A percentile compares a stretch with the other conserved stretches of the same genome.
phyloP scores from a whole-genome alignment of 768 basidiomycete species.

The Russula ochroleuca region DNA sequence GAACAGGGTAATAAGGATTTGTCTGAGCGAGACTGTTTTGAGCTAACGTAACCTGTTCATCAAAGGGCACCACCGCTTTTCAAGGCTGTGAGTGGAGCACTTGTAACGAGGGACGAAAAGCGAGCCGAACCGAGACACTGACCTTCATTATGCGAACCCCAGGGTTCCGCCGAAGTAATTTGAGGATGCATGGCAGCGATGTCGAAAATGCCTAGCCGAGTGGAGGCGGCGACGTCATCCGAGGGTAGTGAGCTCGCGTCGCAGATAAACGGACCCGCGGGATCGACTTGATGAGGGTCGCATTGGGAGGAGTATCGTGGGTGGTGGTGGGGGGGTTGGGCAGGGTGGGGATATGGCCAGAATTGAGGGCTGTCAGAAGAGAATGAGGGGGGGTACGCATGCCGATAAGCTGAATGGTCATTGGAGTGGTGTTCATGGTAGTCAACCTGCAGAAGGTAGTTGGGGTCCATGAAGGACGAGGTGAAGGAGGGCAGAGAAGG shows the following conservation, averaged over 20 bases:
- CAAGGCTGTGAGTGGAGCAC: background rate
- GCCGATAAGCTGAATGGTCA: conserved; percentile 14
- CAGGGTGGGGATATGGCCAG: conserved; percentile 19
- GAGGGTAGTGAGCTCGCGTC: background rate
- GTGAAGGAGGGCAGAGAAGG: background rate
- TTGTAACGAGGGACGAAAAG: background rate
- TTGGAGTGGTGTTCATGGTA: conserved; percentile 5
- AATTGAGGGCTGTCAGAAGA: conserved; percentile 18
- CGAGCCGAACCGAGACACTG: background rate
- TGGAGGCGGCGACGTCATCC: conserved; percentile 3
- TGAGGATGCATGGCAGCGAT: conserved; percentile 14
- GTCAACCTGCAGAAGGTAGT: conserved; percentile 16
- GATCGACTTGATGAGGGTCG: background rate
- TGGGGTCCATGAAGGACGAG: conserved; percentile 9
- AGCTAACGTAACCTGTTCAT: background rate
- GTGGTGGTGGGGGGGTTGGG: background rate
- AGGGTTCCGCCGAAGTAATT: conserved; percentile 5
- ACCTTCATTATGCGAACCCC: conserved; percentile 17
- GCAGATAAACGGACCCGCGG: conserved; percentile 2
- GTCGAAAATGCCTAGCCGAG: conserved; percentile 18
- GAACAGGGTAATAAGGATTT: conserved; percentile 13
- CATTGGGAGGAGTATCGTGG: conserved; percentile 20
- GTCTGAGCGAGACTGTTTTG: conserved; percentile 12
- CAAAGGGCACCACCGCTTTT: background rate
- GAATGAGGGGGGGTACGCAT: conserved; percentile 2